A percentile compares a stretch with the other conserved stretches of the same genome.
Evolutionary conservation across 345 rosid species (phyloP).

Genomic region (Bruguiera gymnorhiza): DNA sequence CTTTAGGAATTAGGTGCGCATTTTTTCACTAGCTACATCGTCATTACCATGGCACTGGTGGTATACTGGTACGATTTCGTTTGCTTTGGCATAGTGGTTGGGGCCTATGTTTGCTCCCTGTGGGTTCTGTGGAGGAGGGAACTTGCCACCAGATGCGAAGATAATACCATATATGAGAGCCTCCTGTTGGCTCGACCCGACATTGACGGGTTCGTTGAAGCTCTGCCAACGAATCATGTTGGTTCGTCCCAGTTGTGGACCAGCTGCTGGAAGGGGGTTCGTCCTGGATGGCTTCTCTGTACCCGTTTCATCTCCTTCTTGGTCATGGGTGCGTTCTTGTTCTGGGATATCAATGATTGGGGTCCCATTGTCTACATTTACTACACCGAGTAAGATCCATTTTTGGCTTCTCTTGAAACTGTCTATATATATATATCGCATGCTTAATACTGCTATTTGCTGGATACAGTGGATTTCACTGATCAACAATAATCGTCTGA

Average conservation of each 20-base stretch:
- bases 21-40: too few species aligned
- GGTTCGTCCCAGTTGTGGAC: conserved; percentile 60
- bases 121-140: conserved; percentile 63
- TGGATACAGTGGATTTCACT: too few species aligned
- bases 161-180: conserved; percentile 37
- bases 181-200: conserved; percentile 38
- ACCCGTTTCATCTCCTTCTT: conserved; percentile 64
- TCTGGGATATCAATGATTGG: conserved; percentile 60
- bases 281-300: conserved; percentile 76
- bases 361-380: conserved; percentile 53
- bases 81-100: conserved; percentile 70
- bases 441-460: too few species aligned
- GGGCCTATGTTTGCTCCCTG: conserved; percentile 44
- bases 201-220: conserved; percentile 22
- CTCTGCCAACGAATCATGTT: conserved; percentile 36
- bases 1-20: too few species aligned
- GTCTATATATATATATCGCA: too few species aligned
- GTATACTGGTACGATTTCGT: conserved; percentile 73
- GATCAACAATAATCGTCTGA: too few species aligned
- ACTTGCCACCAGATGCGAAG: conserved; percentile 26
- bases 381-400: conserved; percentile 68
- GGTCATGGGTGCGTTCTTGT: conserved; percentile 51
- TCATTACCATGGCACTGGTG: conserved; percentile 42
- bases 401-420: not conserved
- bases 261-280: conserved; percentile 76